Conservation (phyloP, 805 yeast species). For the Schwanniomyces polymorphus region DNA sequence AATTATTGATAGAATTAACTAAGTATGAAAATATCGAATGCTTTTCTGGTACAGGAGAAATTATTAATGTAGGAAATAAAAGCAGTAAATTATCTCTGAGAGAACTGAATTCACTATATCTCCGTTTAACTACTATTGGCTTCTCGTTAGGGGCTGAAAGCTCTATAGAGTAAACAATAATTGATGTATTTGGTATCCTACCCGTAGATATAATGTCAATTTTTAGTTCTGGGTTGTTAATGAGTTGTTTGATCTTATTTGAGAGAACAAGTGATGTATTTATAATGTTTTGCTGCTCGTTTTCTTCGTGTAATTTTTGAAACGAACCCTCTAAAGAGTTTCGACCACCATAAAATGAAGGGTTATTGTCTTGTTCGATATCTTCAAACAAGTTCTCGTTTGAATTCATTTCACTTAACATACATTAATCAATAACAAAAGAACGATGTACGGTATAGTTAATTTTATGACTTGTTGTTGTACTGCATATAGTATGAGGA, state of each 20-base stretch:
- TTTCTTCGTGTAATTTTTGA: constrained; percentile 10
- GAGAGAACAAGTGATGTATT: constrained; percentile 29
- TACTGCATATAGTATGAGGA: not conserved
- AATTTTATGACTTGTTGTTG: not conserved
- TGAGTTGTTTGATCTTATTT: constrained; percentile 27
- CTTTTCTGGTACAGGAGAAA: constrained; percentile 48
- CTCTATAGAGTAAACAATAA: constrained; percentile 39
- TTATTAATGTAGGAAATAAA: constrained; percentile 38
- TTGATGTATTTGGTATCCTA: constrained; percentile 31
- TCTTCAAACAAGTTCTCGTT: constrained; percentile 28
- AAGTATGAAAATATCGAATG: constrained; percentile 47
- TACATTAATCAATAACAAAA: not conserved
- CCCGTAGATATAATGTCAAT: constrained; percentile 37
- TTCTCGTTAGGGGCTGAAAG: constrained; percentile 14
- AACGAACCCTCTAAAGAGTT: constrained; percentile 28
- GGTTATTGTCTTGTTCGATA: constrained; percentile 47
- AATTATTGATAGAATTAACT: constrained; percentile 37
- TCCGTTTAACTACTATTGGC: constrained; percentile 36
- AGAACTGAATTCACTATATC: constrained; percentile 46
- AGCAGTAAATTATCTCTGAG: constrained; percentile 36
- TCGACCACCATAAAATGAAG: constrained; percentile 39
- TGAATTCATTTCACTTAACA: constrained; percentile 6
- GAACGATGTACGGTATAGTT: not conserved
- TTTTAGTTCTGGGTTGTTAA: constrained; percentile 23
- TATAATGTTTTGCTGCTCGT: constrained; percentile 18